phyloP scores from a whole-genome alignment of 331 rosid genomes.

The Dryas integrifolia region DNA sequence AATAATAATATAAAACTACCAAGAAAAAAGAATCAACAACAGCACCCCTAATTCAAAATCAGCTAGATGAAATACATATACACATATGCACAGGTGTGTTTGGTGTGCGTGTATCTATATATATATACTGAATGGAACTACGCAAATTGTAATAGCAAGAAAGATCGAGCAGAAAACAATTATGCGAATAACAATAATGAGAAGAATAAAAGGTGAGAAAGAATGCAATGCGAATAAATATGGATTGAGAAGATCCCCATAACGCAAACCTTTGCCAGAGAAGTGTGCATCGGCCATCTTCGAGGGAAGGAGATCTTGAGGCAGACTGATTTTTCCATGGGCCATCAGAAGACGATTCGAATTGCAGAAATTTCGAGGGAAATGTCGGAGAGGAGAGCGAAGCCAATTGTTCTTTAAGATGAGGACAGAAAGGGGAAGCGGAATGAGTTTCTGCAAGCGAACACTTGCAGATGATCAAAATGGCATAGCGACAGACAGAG shows the following conservation, averaged over 20 bases:
- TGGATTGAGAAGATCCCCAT: constrained; percentile 23
- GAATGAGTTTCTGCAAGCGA: constrained; percentile 3
- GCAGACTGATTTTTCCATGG: constrained; percentile 52
- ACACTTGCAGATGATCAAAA: constrained; percentile 22
- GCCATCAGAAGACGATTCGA: constrained; percentile 40
- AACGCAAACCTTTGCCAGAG: constrained; percentile 38
- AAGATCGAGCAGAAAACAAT: neutral
- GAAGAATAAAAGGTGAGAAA: neutral
- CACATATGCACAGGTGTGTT: neutral
- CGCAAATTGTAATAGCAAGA: neutral
- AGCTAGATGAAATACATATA: neutral
- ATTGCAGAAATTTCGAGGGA: constrained; percentile 25
- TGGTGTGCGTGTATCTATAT: too few relatives aligned
- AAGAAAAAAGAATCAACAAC: neutral
- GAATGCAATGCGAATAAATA: constrained; percentile 12
- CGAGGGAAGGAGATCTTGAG: constrained; percentile 57
- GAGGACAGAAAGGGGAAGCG: constrained; percentile 2
- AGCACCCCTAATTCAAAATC: constrained; percentile 5
- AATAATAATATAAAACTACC: neutral
- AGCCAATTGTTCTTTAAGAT: constrained; percentile 16
- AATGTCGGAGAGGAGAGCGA: constrained; percentile 25
- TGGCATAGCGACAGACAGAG: neutral
- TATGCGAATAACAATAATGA: constrained; percentile 8
- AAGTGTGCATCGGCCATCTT: constrained; percentile 39
- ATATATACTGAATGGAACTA: neutral